Evolutionary conservation across 2,329 filamentous ascomycete genomes (phyloP), one percentile per base, ranked within the genome.

Genomic region (Ilyonectria sp.): DNA sequence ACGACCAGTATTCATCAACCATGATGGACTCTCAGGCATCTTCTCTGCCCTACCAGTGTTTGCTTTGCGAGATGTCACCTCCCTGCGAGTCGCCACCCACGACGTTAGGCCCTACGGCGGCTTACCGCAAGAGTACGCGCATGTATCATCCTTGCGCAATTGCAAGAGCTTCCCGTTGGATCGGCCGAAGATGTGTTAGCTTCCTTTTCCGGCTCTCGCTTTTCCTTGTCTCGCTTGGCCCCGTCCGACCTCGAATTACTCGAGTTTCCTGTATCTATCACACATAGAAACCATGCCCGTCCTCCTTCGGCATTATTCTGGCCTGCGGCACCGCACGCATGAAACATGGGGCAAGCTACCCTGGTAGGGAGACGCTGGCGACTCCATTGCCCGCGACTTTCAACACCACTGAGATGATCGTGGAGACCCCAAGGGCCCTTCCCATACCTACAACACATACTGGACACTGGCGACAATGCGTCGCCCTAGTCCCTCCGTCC

Each of bases 341-440:
- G 67, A 70, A 56, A 71, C 63, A 61, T 74, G 73, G 73, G 67
- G 73, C 63, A 64, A 59, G 46, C 63, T 70, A 69, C 68, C 73
- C 70, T 44, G 68, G 62, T 65, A 65, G 60, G 73, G 73, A 75
- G 68, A 71, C 65, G 60, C 68, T 68, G 73, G 71, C 69, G 65
- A 75, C 57, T 65, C 59, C 31, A 57, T 65, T 52, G 63, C 60
- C 58, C 60, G 66, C 71, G 54, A 67, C 62, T 60, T 40, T 72
- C 54, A 67, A 71, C 67, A 69, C 63, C 63, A 62, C 57, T 64
- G 35, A 47, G 64, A 59, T 59, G 61, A 66, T 59, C 70, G 62
- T 64, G 66, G 64, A 63, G 65, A 59, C 62, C 53, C 67, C 67
- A 63, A 49, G 46, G 71, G 67, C 54, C 67, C 60, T 60, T 40